A percentile compares a stretch with the other conserved stretches of the same genome.
phyloP scores from a whole-genome alignment of 1,284 basidiomycete species.

The Cutaneotrichosporon mucoides region DNA sequence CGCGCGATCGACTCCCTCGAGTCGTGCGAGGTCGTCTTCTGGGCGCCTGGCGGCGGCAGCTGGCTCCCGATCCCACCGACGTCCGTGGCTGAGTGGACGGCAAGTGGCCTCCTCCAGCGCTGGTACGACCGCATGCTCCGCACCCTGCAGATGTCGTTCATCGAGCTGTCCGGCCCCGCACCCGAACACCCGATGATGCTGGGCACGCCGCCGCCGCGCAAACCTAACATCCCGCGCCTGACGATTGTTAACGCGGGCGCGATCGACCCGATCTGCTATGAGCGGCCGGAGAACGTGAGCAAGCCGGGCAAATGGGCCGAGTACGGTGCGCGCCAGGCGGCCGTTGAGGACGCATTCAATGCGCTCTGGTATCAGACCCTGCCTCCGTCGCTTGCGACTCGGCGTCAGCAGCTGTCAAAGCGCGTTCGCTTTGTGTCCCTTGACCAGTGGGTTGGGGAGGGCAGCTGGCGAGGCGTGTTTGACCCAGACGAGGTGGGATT shows the following conservation, averaged over 20 bases:
- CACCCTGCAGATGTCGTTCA: neutral
- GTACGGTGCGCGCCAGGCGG: neutral
- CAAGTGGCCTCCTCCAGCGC: neutral
- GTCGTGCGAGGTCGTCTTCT: neutral
- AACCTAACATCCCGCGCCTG: neutral
- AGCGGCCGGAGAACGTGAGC: neutral
- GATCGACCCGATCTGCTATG: neutral
- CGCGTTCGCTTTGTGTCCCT: neutral
- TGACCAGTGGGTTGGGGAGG: conserved; percentile 1
- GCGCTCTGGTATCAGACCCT: neutral
- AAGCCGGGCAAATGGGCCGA: neutral
- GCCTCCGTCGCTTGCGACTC: neutral
- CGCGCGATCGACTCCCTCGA: neutral
- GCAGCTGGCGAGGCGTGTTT: neutral
- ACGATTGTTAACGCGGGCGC: conserved; percentile 2
- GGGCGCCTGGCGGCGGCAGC: neutral
- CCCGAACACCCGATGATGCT: neutral
- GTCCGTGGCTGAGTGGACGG: too few relatives aligned
- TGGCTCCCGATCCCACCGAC: conserved; percentile 1
- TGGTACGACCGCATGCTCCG: conserved; percentile 5
- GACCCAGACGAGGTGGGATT: neutral
- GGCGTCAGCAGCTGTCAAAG: neutral
- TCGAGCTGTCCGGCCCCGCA: neutral
- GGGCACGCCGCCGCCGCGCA: neutral
- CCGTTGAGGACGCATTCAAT: neutral